A percentile compares a stretch with the other conserved stretches of the same genome.
Evolutionary conservation across 495 filamentous ascomycete genomes (phyloP).

Genomic region (Penicillium roqueforti): DNA sequence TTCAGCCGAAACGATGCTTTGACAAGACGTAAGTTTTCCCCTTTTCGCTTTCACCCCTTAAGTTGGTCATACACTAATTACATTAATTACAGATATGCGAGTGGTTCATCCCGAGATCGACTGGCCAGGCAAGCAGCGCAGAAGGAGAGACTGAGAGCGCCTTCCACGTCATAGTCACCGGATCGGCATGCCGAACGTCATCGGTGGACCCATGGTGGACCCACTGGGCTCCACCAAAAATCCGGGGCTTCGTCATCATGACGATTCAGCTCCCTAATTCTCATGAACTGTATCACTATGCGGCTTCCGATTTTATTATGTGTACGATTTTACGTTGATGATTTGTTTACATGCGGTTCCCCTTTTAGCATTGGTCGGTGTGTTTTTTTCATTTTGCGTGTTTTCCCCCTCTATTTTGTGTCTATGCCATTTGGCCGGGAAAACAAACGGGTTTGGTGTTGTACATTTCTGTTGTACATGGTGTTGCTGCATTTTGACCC

Average conservation of each 20-base stretch:
- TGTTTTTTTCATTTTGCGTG: background rate
- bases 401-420: background rate
- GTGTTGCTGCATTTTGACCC: constrained; percentile 8
- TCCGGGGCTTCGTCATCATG: constrained; percentile 17
- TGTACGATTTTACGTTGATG: constrained; percentile 27
- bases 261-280: constrained; percentile 21
- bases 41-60: background rate
- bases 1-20: constrained; percentile 91
- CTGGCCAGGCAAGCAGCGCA: constrained; percentile 63
- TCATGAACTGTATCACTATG: constrained; percentile 13
- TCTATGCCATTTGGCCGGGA: background rate
- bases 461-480: constrained; percentile 15
- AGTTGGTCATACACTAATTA: constrained; percentile 5
- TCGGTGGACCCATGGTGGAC: constrained; percentile 7
- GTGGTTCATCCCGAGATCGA: constrained; percentile 86
- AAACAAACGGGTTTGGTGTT: constrained; percentile 10
- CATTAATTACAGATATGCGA: constrained; percentile 56
- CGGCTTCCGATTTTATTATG: constrained; percentile 5
- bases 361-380: constrained; percentile 20
- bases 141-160: constrained; percentile 35
- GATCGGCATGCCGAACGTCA: constrained; percentile 25
- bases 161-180: constrained; percentile 3
- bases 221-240: background rate
- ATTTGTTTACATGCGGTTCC: constrained; percentile 20
- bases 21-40: constrained; percentile 53